A percentile compares a stretch with the other conserved stretches of the same genome.
Conservation (phyloP, 1,284 basidiomycete genomes). For the Golubevia pallescens region DNA sequence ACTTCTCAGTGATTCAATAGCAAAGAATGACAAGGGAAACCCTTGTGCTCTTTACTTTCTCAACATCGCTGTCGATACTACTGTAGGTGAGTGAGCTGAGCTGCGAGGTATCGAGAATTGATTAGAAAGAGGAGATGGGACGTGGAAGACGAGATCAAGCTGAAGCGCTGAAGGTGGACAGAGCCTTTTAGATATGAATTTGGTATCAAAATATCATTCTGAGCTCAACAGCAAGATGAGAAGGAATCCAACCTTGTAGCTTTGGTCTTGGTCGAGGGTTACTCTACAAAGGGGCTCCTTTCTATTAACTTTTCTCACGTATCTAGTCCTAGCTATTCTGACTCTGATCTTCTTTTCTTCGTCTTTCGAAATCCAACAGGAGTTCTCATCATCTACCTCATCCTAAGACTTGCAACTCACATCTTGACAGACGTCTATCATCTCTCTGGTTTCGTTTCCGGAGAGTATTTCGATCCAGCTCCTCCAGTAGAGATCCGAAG, state of each 20-base stretch:
- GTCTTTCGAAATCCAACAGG: conserved; percentile 6
- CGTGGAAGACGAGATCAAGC: too few species aligned
- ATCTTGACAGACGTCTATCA: conserved; percentile 29
- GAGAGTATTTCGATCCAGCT: conserved; percentile 32
- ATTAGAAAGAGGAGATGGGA: not conserved
- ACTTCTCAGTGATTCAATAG: conserved; percentile 7
- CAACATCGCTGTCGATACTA: conserved; percentile 58
- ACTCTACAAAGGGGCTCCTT: too few species aligned
- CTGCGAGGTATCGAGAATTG: not conserved
- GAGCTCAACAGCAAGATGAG: too few species aligned
- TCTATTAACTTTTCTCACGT: too few species aligned
- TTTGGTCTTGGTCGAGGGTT: too few species aligned
- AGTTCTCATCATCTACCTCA: conserved; percentile 49
- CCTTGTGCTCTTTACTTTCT: conserved; percentile 62
- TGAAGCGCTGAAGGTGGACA: too few species aligned
- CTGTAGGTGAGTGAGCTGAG: conserved; percentile 21
- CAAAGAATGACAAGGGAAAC: not conserved
- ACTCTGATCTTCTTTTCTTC: not conserved
- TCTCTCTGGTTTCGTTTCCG: conserved; percentile 47
- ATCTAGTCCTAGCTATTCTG: not conserved
- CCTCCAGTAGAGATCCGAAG: conserved; percentile 2
- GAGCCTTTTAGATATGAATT: too few species aligned
- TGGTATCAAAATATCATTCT: too few species aligned
- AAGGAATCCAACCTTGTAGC: too few species aligned
- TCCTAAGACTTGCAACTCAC: conserved; percentile 33